Conservation (phyloP, 2,329 filamentous ascomycete genomes). For the Fusarium heterosporum region DNA sequence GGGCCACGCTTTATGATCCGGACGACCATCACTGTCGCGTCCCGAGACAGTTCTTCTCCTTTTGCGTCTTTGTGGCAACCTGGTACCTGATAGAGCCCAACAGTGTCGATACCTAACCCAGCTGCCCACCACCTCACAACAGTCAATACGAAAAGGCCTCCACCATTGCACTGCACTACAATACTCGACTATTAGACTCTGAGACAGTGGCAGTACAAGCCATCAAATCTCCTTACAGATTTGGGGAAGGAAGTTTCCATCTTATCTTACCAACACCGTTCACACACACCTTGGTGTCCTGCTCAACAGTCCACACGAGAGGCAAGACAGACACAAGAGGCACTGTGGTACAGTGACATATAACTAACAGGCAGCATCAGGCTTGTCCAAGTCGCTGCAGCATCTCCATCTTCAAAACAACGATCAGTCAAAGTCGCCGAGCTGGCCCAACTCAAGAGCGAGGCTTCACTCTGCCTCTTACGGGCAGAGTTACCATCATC, state of each 20-base stretch:
- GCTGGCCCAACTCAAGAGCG: conserved; percentile 58
- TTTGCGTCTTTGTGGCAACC: conserved; percentile 38
- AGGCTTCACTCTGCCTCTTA: conserved; percentile 56
- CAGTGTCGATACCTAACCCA: conserved; percentile 46
- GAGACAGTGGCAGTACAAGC: conserved; percentile 19
- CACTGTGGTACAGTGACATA: conserved; percentile 23
- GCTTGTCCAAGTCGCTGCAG: conserved; percentile 39
- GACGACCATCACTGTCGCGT: conserved; percentile 42
- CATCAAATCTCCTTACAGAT: conserved; percentile 1
- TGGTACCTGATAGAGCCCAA: conserved; percentile 41
- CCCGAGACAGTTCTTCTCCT: conserved; percentile 48
- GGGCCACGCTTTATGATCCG: conserved; percentile 45
- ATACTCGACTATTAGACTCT: conserved; percentile 18
- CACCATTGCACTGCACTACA: conserved; percentile 32
- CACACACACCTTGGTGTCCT: background rate
- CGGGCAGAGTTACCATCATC: conserved; percentile 55
- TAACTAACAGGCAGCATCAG: conserved; percentile 31
- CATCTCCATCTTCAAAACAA: conserved; percentile 18
- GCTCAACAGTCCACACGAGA: conserved; percentile 5
- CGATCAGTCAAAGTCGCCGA: conserved; percentile 48
- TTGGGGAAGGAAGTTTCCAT: conserved; percentile 4
- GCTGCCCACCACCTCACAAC: conserved; percentile 41
- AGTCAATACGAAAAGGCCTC: conserved; percentile 34
- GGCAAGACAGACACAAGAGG: conserved; percentile 4
- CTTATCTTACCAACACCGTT: conserved; percentile 5